phyloP scores from a whole-genome alignment of 2,329 filamentous ascomycete genomes.

The Pseudocercospora eumusae region DNA sequence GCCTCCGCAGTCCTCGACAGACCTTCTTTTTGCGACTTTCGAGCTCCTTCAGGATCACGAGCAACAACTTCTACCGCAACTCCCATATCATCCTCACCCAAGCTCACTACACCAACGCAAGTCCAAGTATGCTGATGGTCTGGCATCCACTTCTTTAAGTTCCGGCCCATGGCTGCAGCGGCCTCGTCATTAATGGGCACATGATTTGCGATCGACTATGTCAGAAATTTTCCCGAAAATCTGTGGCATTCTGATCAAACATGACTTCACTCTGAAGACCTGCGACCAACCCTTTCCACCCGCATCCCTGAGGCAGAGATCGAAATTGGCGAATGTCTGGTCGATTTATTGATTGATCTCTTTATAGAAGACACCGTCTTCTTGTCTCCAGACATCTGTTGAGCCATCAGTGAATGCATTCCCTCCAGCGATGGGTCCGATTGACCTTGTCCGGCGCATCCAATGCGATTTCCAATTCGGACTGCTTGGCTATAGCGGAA shows the following conservation, averaged over 20 bases:
- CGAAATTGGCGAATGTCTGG: conserved; percentile 59
- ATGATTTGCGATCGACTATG: conserved; percentile 21
- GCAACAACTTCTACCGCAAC: conserved; percentile 60
- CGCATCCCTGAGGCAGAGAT: conserved; percentile 53
- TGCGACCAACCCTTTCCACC: conserved; percentile 61
- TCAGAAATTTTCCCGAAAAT: background rate
- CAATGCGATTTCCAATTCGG: conserved; percentile 40
- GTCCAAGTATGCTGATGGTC: conserved; percentile 59
- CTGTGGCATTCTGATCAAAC: background rate
- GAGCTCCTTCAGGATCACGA: conserved; percentile 17
- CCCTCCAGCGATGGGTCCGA: background rate
- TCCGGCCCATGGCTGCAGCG: conserved; percentile 48
- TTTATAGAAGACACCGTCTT: conserved; percentile 25
- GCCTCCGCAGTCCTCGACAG: background rate
- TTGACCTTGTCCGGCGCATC: conserved; percentile 43
- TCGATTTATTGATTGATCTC: conserved; percentile 40
- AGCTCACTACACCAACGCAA: conserved; percentile 51
- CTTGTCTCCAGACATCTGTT: conserved; percentile 42
- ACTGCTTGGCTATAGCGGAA: conserved; percentile 43
- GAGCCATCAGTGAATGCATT: background rate
- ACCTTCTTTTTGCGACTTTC: background rate
- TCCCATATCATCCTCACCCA: conserved; percentile 55
- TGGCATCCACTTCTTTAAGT: conserved; percentile 55
- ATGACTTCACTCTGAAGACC: conserved; percentile 45
- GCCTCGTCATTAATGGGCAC: conserved; percentile 28